These are phyloP conservation scores for Begonia masoniana DNA, from an alignment of 306 rosid genomes.

Conservation along the genomic window DNA sequence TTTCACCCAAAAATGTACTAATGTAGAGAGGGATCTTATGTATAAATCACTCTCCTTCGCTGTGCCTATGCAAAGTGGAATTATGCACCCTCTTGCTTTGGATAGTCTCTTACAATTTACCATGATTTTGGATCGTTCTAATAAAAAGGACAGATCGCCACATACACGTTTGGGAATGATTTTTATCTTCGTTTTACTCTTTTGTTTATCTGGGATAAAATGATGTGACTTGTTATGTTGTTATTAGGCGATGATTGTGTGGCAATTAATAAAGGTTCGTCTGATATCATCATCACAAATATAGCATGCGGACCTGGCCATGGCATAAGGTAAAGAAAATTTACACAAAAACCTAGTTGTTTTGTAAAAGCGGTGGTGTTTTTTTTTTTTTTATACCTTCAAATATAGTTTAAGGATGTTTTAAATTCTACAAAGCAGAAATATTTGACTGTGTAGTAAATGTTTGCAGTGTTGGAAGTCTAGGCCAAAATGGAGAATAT, in stretches of 20 bases:
- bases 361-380: neutral
- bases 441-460: neutral
- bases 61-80: no score
- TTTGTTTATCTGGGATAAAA: neutral
- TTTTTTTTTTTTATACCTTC: neutral
- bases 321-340: slow-evolving; percentile 32
- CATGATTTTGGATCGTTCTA: no score
- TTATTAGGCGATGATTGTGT: neutral
- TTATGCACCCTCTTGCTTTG: no score
- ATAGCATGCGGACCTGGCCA: slow-evolving; percentile 48
- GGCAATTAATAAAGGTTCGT: neutral
- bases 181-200: no score
- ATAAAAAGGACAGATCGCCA: no score
- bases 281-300: slow-evolving; percentile 12
- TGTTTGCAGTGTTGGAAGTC: slow-evolving; percentile 43
- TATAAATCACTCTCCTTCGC: no score
- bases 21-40: no score
- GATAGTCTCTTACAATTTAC: no score
- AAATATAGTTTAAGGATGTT: no score
- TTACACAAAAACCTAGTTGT: no score
- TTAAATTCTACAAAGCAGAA: neutral
- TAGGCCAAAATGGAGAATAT: slow-evolving; percentile 32
- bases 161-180: no score
- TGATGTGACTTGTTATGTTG: neutral
- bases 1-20: no score